These are phyloP conservation scores for Mitragyna speciosa DNA, from an alignment of 257 asterid species.

Conservation along the genomic window DNA sequence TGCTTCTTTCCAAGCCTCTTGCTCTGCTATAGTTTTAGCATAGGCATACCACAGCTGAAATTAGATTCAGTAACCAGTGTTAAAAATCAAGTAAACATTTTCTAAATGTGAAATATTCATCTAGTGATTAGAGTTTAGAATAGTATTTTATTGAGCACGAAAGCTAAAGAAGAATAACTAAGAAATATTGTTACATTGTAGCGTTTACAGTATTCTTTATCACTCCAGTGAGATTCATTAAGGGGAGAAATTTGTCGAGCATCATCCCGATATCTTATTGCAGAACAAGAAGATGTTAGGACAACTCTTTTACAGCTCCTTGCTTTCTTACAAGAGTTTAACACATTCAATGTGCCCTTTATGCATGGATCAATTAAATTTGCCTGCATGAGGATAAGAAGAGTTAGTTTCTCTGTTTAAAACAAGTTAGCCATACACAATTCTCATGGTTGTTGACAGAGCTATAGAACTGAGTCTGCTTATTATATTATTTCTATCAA, in stretches of 20 bases:
- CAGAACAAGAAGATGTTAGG: constrained; percentile 87
- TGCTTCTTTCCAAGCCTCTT: constrained; percentile 78
- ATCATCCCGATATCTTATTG: constrained; percentile 73
- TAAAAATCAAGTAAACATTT: neutral
- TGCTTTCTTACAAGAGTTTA: constrained; percentile 72
- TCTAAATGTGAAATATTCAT: neutral
- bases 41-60: constrained; percentile 90
- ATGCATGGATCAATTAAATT: constrained; percentile 76
- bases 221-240: constrained; percentile 93
- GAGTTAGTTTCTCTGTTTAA: neutral
- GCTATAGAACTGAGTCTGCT: neutral
- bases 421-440: neutral
- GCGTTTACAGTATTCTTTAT: constrained; percentile 63
- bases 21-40: constrained; percentile 80
- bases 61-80: neutral
- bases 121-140: neutral
- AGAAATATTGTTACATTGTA: constrained; percentile 51
- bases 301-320: constrained; percentile 70
- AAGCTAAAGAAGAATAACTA: too few relatives aligned
- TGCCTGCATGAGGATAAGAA: constrained; percentile 42
- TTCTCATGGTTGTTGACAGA: neutral
- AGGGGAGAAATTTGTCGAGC: constrained; percentile 58
- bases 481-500: neutral
- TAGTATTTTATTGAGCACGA: neutral
- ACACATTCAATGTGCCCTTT: constrained; percentile 81